Evolutionary conservation across 1,139 yeast genomes (phyloP), one percentile per base, ranked within the genome.

Genomic region (Sporopachydermia cereana): DNA sequence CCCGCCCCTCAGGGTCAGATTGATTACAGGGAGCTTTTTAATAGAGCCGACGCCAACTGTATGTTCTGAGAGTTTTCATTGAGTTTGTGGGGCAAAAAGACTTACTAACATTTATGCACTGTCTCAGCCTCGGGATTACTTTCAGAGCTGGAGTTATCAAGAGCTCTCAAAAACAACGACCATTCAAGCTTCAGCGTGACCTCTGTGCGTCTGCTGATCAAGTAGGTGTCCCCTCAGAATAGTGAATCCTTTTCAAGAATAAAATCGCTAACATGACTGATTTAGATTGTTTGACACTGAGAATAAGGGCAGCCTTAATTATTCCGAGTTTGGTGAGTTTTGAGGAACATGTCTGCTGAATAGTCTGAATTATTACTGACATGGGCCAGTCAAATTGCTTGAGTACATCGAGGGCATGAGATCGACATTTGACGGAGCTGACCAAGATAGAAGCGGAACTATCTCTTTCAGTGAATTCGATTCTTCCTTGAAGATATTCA

Each of bases 381-480:
- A n/a, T n/a, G n/a, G n/a, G n/a, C n/a, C 5, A 34, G 39, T 34
- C 7, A 5, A 34, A 34, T 21, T 34, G 5, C 7, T 34, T 16
- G 39, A 34, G 9, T 34, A 34, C 22, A 34, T 34, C 5, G 39
- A 34, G 17, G 39, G 39, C 9, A 34, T 34, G 39, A 34, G 39
- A 34, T 34, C 39, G 7, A 34, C 39, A 12, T 34, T 34, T 34
- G 39, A 34, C 22, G 39, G 39, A 12, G 39, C 39, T 7, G 39
- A 34, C 39, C 9, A 17, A 29, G 76, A 79, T 60, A 67, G 67
- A 47, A 76, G 77, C 41, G 80, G 81, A 1, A 77, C 73, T 50
- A 78, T 82, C 42, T 74, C 82, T 12, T 74, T 76, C 55, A 79
- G 79, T 23, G 89, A 82, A 59, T 81, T 76, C 57, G 78, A 75